These are phyloP conservation scores for Anthracocystis walkeri DNA, from an alignment of 1,284 basidiomycete species.

Conservation along the genomic window DNA sequence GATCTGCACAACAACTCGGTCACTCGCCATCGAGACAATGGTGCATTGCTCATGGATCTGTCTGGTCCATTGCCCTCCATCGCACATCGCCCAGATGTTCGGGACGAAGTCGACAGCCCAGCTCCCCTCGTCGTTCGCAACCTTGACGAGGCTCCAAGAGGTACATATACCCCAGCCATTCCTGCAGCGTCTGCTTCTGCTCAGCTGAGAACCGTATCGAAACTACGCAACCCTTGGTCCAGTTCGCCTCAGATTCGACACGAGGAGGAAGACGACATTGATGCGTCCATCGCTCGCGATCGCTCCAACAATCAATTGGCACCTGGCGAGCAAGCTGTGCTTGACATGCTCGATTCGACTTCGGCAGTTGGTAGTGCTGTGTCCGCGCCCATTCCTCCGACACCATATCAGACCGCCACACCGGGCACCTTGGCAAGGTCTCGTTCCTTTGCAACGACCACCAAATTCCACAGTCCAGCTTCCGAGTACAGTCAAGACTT, in stretches of 20 bases:
- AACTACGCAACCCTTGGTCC: conserved; percentile 43
- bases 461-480: conserved; percentile 35
- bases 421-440: conserved; percentile 36
- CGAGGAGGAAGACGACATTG: conserved; percentile 45
- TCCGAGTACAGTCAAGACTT: conserved; percentile 49
- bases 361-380: conserved; percentile 23
- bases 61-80: conserved; percentile 26
- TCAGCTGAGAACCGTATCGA: conserved; percentile 14
- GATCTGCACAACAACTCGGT: conserved; percentile 35
- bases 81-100: conserved; percentile 4
- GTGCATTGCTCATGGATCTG: conserved; percentile 35
- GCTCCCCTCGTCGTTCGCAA: conserved; percentile 50
- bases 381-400: conserved; percentile 25
- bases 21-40: conserved; percentile 41
- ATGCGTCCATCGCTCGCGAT: conserved; percentile 45
- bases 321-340: conserved; percentile 47
- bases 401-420: conserved; percentile 38
- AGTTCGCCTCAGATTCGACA: conserved; percentile 19
- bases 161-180: conserved; percentile 45
- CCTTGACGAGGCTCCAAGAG: conserved; percentile 54
- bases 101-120: neutral
- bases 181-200: conserved; percentile 27
- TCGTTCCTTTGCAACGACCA: conserved; percentile 38
- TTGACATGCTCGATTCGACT: conserved; percentile 55
- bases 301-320: conserved; percentile 30